Evolutionary conservation across 257 asterid species (phyloP).

Genomic region (Petrea volubilis): DNA sequence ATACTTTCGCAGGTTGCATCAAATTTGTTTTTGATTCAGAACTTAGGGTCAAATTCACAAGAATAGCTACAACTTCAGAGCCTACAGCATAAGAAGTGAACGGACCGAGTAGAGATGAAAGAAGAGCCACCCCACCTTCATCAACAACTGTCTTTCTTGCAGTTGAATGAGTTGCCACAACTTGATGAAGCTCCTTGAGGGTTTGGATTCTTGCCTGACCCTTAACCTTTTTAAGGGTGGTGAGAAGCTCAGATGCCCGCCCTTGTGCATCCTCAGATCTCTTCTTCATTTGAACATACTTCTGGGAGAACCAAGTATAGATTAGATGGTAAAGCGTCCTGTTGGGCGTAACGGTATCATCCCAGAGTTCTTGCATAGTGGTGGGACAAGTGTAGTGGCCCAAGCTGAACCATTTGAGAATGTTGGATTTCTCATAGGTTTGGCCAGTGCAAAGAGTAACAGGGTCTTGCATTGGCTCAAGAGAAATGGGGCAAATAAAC

Average conservation of each 20-base stretch:
- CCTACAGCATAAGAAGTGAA: conserved; percentile 71
- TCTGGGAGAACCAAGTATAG: conserved; percentile 63
- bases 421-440: conserved; percentile 76
- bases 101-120: conserved; percentile 69
- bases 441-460: conserved; percentile 91
- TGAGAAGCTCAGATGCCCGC: conserved; percentile 53
- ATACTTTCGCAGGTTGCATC: conserved; percentile 72
- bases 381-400: conserved; percentile 87
- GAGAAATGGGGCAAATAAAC: conserved; percentile 71
- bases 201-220: conserved; percentile 63
- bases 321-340: conserved; percentile 60
- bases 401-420: conserved; percentile 75
- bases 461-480: conserved; percentile 84
- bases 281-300: conserved; percentile 67
- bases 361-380: conserved; percentile 87
- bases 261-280: conserved; percentile 70
- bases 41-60: conserved; percentile 47
- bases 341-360: conserved; percentile 61
- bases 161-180: conserved; percentile 51
- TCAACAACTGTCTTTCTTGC: conserved; percentile 54
- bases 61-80: conserved; percentile 54
- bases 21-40: conserved; percentile 49
- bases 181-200: conserved; percentile 54
- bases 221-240: conserved; percentile 53
- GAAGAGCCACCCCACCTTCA: conserved; percentile 53